These are phyloP conservation scores for Kodamaea suecica DNA, from an alignment of 1,139 yeast species.

Conservation along the genomic window DNA sequence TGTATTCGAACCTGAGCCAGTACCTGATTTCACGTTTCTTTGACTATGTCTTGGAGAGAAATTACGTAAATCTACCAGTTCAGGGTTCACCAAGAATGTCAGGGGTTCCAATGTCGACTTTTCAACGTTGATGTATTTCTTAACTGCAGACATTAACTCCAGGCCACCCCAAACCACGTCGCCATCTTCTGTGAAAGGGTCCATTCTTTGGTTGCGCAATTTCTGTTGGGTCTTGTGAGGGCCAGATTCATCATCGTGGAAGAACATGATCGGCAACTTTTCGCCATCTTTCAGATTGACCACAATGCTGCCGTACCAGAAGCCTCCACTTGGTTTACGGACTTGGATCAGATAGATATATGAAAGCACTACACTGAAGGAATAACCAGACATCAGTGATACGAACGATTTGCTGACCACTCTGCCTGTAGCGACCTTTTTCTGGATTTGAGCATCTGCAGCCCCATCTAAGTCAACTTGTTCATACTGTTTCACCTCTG, in stretches of 20 bases:
- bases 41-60: constrained; percentile 57
- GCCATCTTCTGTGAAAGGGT: constrained; percentile 66
- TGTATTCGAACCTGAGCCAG: background rate
- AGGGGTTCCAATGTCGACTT: constrained; percentile 69
- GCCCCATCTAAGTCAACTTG: constrained; percentile 47
- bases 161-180: constrained; percentile 89
- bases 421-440: constrained; percentile 19
- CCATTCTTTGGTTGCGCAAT: constrained; percentile 60
- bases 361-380: constrained; percentile 59
- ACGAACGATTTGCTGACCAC: constrained; percentile 51
- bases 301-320: constrained; percentile 89
- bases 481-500: constrained; percentile 49
- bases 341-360: constrained; percentile 76
- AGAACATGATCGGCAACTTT: constrained; percentile 75
- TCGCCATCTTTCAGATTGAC: constrained; percentile 70
- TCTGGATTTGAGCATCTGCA: constrained; percentile 6
- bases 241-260: constrained; percentile 85
- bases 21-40: background rate
- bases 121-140: constrained; percentile 57
- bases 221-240: constrained; percentile 65
- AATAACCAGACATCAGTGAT: constrained; percentile 56
- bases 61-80: constrained; percentile 69
- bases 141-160: constrained; percentile 60
- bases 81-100: constrained; percentile 76
- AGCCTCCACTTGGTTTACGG: constrained; percentile 77